Evolutionary conservation across 2,329 filamentous ascomycete species (phyloP), one percentile per base, ranked within the genome.

Genomic region (Phyllosticta citribraziliensis): DNA sequence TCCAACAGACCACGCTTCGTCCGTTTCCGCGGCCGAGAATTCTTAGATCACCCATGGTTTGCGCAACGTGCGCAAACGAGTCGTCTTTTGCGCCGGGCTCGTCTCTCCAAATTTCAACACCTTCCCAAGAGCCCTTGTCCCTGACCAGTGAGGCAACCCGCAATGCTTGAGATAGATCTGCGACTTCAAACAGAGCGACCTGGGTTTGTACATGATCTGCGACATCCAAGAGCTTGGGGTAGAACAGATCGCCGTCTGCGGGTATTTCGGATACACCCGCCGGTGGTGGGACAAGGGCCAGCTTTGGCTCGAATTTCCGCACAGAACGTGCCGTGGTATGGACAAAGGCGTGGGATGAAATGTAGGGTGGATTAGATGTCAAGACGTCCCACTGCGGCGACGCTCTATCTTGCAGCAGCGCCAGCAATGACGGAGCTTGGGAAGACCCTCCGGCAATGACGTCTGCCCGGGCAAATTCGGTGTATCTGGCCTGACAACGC

Each of bases 341-440:
- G 50, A 79, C 74, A 68, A 89, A 91, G 8, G 82, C 83, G 3
- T 70, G 66, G 0, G 79, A 76, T 1, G 91, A 95, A 57, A 97
- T 87, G 71, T 97, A 97, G 0, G 94, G 94, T 17, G 94, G 94
- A 69, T 99, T 99, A 1, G 88, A 88, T 40, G 94, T 82, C 1
- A 99, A 74, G 3, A 97, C 75, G 64, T 61, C 57, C 19, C 57
- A 62, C 22, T 65, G 11, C 24, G 51, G 52, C 51, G 24, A 17
- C 24, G 20, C 52, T 20, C 14, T 51, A n/a, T 19, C 19, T 14
- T 40, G 50, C n/a, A 62, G 55, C 22, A 62, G 35, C 19, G 33
- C 19, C 30, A 51, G 40, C 19, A 62, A 33, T 22, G 55, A 22
- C 8, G 52, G 52, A 5, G 22, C 58, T 19, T 47, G 11, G 3